A percentile compares a stretch with the other conserved stretches of the same genome.
These are phyloP conservation scores for Penicillium sp. DNA, from an alignment of 2,329 filamentous ascomycete species.

Conservation along the genomic window DNA sequence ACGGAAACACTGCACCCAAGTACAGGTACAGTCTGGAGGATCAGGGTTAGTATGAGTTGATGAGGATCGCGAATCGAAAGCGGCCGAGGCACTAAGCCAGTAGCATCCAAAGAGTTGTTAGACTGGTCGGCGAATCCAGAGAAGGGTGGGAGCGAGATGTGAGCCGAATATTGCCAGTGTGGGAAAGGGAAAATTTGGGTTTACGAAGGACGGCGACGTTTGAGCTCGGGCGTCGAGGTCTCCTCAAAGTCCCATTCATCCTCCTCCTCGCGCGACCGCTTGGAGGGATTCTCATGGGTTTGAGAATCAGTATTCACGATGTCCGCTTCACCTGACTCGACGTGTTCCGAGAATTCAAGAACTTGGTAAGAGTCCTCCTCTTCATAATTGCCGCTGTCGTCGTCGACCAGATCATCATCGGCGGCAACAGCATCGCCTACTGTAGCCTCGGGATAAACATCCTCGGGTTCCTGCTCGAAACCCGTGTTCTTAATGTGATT, in stretches of 20 bases:
- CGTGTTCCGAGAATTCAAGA: slow-evolving; percentile 32
- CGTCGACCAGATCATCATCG: slow-evolving; percentile 33
- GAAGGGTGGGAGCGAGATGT: background rate
- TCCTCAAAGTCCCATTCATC: slow-evolving; percentile 37
- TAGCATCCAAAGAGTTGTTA: slow-evolving; percentile 2
- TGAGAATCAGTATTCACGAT: slow-evolving; percentile 23
- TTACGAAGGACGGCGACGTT: slow-evolving; percentile 57
- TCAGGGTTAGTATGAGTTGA: slow-evolving; percentile 4
- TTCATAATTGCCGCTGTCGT: slow-evolving; percentile 43
- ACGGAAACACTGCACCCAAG: background rate
- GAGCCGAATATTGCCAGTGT: slow-evolving; percentile 3
- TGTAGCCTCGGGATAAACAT: slow-evolving; percentile 20
- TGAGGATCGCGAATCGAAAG: slow-evolving; percentile 1
- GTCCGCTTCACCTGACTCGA: slow-evolving; percentile 28
- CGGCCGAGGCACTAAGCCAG: slow-evolving; percentile 3
- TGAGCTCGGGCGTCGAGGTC: slow-evolving; percentile 48
- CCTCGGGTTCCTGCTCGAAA: slow-evolving; percentile 26
- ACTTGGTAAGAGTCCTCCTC: slow-evolving; percentile 48
- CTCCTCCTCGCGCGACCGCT: slow-evolving; percentile 42
- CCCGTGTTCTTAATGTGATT: slow-evolving; percentile 18
- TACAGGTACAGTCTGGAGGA: background rate
- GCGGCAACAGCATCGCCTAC: slow-evolving; percentile 18
- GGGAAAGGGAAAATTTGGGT: slow-evolving; percentile 10
- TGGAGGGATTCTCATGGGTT: slow-evolving; percentile 32
- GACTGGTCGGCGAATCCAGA: background rate